Base-by-base conservation (phyloP, 78 protist genomes). In the Dictyostelium firmibasis region DNA sequence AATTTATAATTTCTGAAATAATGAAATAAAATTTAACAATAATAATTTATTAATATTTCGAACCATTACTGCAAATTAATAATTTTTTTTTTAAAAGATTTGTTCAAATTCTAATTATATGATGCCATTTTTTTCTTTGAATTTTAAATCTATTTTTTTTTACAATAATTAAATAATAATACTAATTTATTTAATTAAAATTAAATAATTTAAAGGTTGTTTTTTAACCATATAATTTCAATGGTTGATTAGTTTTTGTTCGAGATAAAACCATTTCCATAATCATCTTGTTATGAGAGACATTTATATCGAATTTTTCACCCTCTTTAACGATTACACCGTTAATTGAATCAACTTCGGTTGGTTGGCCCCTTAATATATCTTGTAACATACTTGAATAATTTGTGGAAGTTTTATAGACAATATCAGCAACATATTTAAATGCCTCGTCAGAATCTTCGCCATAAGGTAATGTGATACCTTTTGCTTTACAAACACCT, bases 261-360 rank as follows among this genome's bases (percentile, higher is more conserved):
- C 67, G 67, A 20, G 86, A 82, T 41, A 89, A 70, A 35, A 89
- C 94, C 94, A 89, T 89, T 69, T 89, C 94, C 94, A 89, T 89
- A 1, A 89, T 89, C 94, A 89, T 89, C 50, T 89, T 89, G 62
- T 89, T 89, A 25, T 89, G 75, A n/a, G 60, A 33, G 0, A 89
- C 94, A 10, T 47, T 41, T 7, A 89, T n/a, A 53, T 85, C 96
- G 33, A 83, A 44, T 38, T 77, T 35, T 69, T 92, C 96, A 47
- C 96, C 97, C 31, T 94, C 97, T 82, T 86, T 87, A 0, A 94
- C 97, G 7, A 94, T 94, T 20, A 86, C 97, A 27, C 97, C 97
- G 50, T 94, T 94, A 69, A 94, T 94, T 2, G 93, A 81, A 14
- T 94, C 72, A 27, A 94, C 83, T 72, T 94, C 97, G 1, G 94